Evolutionary conservation across 208 protist species (phyloP).

Genomic region (Wallacemonas rigidus): DNA sequence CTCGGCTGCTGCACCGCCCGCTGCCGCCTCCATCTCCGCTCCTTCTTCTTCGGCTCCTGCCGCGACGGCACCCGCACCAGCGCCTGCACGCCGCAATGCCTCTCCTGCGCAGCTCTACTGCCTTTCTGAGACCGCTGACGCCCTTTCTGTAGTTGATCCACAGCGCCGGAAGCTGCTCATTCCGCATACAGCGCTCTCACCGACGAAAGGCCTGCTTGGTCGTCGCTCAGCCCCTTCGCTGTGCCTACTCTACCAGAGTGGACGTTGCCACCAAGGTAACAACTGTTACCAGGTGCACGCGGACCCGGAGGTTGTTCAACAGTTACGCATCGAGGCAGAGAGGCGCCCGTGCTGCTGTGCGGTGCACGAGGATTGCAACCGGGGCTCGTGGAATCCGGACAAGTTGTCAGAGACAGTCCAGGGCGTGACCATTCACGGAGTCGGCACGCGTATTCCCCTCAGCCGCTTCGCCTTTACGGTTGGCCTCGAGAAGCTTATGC

Average conservation of each 20-base stretch:
- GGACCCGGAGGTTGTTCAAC: constrained; percentile 38
- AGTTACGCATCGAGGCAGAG: constrained; percentile 38
- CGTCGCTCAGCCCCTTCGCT: constrained; percentile 43
- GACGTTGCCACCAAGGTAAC: constrained; percentile 45
- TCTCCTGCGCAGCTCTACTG: neutral
- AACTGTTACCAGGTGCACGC: constrained; percentile 70
- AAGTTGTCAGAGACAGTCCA: constrained; percentile 17
- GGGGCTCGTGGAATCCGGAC: constrained; percentile 26
- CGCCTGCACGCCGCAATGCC: neutral
- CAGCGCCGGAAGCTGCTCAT: constrained; percentile 53
- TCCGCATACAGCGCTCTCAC: constrained; percentile 31
- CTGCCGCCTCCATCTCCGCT: neutral
- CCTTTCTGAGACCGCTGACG: constrained; percentile 15
- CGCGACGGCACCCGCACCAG: neutral
- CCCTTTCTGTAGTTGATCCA: constrained; percentile 55
- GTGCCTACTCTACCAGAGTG: constrained; percentile 57
- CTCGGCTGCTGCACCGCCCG: neutral
- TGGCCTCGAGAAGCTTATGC: constrained; percentile 37
- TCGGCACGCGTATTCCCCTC: constrained; percentile 29
- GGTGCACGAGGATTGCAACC: constrained; percentile 49
- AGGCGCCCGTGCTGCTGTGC: constrained; percentile 48
- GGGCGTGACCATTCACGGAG: constrained; percentile 7
- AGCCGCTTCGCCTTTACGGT: constrained; percentile 44
- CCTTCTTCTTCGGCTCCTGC: neutral
- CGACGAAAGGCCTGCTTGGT: constrained; percentile 38